Evolutionary conservation across 202 grass and related monocot genomes (phyloP).

Genomic region (Eragrostis tef): DNA sequence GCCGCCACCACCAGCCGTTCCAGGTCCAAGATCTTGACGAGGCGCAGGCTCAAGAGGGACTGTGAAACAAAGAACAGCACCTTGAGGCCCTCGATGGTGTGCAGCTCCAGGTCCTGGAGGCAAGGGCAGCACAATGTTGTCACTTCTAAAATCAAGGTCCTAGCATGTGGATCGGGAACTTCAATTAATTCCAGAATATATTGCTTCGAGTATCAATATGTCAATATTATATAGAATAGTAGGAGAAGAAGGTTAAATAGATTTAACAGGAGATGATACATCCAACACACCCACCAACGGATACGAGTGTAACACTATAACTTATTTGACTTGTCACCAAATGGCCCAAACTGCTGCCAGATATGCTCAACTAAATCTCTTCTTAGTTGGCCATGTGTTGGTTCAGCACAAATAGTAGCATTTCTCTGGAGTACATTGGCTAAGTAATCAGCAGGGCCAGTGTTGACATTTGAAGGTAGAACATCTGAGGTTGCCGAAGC

Average conservation of each 20-base stretch:
- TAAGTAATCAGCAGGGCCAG: slow-evolving; percentile 28
- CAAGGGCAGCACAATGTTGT: too few species aligned
- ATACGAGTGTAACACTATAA: neutral
- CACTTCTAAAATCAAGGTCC: neutral
- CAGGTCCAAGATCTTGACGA: neutral
- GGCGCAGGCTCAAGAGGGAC: neutral
- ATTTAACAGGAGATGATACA: neutral
- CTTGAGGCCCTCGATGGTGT: neutral
- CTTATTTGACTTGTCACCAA: slow-evolving; percentile 33
- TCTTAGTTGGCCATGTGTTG: slow-evolving; percentile 33
- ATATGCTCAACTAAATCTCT: slow-evolving; percentile 49
- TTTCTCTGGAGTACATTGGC: slow-evolving; percentile 22
- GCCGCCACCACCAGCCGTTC: neutral
- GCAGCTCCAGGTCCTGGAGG: neutral
- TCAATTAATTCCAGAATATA: neutral
- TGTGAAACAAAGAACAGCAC: neutral
- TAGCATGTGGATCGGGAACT: too few species aligned
- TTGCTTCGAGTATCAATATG: neutral
- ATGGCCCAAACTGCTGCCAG: slow-evolving; percentile 48
- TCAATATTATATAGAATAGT: neutral
- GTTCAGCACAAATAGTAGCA: slow-evolving; percentile 32
- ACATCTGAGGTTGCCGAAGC: slow-evolving; percentile 10
- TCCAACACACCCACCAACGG: neutral
- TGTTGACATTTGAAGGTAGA: slow-evolving; percentile 23
- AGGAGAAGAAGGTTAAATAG: neutral